phyloP scores from a whole-genome alignment of 108 stramenopile genomes.

The Fragilaria crotonensis region DNA sequence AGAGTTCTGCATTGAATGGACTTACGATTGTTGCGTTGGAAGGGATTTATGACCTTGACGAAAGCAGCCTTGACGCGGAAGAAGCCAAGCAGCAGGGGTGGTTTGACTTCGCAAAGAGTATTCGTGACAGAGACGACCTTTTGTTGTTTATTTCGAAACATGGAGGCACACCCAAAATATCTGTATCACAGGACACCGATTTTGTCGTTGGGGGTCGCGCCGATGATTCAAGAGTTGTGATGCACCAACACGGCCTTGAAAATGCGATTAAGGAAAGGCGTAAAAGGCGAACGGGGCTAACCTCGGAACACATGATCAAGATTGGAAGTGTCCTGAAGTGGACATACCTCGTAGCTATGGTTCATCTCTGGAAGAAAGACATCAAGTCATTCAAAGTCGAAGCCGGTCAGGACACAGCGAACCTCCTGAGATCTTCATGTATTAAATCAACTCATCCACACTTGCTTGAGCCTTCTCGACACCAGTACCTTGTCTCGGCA shows the following conservation, averaged over 20 bases:
- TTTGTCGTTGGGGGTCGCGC: constrained; percentile 34
- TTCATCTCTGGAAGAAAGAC: constrained; percentile 19
- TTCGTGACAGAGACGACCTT: constrained; percentile 45
- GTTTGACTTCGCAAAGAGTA: constrained; percentile 32
- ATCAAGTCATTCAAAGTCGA: neutral
- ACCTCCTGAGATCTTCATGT: constrained; percentile 15
- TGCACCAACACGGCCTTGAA: constrained; percentile 11
- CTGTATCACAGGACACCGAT: constrained; percentile 9
- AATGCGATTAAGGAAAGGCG: constrained; percentile 7
- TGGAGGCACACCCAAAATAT: constrained; percentile 45
- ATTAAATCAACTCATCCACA: constrained; percentile 20
- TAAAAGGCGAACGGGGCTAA: constrained; percentile 14
- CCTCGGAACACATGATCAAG: constrained; percentile 11
- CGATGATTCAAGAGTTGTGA: constrained; percentile 30
- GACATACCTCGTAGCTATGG: constrained; percentile 58
- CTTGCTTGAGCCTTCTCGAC: constrained; percentile 29
- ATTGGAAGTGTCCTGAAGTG: constrained; percentile 57
- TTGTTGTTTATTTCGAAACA: constrained; percentile 54
- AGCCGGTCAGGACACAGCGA: constrained; percentile 5
- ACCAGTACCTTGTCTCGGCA: constrained; percentile 71
- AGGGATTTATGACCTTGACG: constrained; percentile 51
- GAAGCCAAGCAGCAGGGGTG: constrained; percentile 60
- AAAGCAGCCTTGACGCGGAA: constrained; percentile 37
- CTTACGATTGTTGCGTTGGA: constrained; percentile 52
- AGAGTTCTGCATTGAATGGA: constrained; percentile 38